Conservation (phyloP, 2,329 filamentous ascomycete genomes). For the Graphilbum fragrans region DNA sequence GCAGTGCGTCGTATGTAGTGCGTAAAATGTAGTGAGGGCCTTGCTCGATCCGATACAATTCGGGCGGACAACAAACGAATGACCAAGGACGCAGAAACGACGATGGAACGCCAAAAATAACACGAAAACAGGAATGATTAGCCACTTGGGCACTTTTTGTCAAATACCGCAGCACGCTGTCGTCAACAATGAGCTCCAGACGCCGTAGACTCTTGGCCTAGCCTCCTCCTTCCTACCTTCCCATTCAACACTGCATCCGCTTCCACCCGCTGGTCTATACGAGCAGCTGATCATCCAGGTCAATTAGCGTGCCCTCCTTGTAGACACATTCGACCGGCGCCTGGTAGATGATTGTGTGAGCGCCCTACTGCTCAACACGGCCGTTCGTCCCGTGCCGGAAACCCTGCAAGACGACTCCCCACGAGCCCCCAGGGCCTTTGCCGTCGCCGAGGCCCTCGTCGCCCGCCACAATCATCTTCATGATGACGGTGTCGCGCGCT, state of each 20-base stretch:
- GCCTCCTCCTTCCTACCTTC: not conserved
- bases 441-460: slow-evolving; percentile 36
- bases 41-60: no score
- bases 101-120: not conserved
- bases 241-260: no score
- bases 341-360: not conserved
- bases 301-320: slow-evolving; percentile 7
- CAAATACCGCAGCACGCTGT: not conserved
- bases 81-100: no score
- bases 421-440: slow-evolving; percentile 29
- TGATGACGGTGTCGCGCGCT: slow-evolving; percentile 61
- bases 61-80: no score
- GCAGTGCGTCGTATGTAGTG: no score
- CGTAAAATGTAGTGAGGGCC: no score
- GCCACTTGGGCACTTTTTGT: not conserved
- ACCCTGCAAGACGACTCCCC: slow-evolving; percentile 37
- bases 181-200: not conserved
- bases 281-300: not conserved
- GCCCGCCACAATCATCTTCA: slow-evolving; percentile 60
- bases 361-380: slow-evolving; percentile 12
- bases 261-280: no score
- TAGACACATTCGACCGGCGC: not conserved
- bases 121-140: not conserved
- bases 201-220: not conserved
- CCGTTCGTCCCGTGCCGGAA: slow-evolving; percentile 32